Evolutionary conservation across 495 filamentous ascomycete genomes (phyloP).

Genomic region (Pseudevernia furfuracea): DNA sequence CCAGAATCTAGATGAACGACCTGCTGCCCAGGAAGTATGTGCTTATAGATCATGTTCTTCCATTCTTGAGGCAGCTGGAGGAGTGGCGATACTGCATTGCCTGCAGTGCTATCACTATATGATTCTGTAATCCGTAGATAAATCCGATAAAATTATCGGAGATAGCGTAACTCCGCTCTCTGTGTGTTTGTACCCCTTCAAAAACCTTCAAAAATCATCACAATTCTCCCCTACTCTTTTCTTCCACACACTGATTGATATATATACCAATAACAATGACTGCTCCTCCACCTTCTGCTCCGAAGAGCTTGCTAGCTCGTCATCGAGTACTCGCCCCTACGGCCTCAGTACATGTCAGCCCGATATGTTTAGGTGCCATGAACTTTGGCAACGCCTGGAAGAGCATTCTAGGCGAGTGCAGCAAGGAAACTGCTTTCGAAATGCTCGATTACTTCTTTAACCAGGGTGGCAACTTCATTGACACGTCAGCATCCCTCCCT

Average conservation of each 20-base stretch:
- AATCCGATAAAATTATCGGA: too few relatives aligned
- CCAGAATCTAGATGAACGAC: too few relatives aligned
- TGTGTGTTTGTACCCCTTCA: too few relatives aligned
- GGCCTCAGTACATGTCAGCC: constrained; percentile 53
- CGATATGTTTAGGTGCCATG: constrained; percentile 56
- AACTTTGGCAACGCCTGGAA: constrained; percentile 51
- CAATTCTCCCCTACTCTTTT: background rate
- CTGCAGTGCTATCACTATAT: too few relatives aligned
- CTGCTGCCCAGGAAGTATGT: too few relatives aligned
- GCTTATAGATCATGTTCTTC: too few relatives aligned
- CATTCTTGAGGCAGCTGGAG: too few relatives aligned
- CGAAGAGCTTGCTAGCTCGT: constrained; percentile 47
- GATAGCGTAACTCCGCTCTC: too few relatives aligned
- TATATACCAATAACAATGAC: background rate
- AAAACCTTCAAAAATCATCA: too few relatives aligned
- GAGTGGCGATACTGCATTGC: too few relatives aligned
- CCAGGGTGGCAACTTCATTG: constrained; percentile 48
- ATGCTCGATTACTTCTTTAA: constrained; percentile 48
- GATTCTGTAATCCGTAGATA: too few relatives aligned
- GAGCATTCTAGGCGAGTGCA: constrained; percentile 43
- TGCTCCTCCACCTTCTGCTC: constrained; percentile 17
- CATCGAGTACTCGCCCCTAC: constrained; percentile 53
- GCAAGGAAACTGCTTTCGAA: constrained; percentile 39
- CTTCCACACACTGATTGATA: background rate
- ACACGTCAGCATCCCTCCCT: constrained; percentile 26